These are phyloP conservation scores for Trichosanthes cucumerina DNA, from an alignment of 306 rosid genomes.

Conservation along the genomic window DNA sequence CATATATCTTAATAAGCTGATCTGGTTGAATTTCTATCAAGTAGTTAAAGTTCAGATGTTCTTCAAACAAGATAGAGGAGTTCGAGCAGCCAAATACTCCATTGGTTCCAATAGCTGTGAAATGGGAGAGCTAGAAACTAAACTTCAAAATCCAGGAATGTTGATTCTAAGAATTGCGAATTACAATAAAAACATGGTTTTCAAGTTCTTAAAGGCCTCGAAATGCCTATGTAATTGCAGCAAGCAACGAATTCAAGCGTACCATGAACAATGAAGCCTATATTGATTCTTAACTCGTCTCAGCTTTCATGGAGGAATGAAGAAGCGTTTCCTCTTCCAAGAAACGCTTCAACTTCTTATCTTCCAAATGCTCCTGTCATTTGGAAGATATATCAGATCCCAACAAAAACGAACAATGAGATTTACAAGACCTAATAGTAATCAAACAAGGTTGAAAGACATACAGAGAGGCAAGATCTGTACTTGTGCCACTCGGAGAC, in stretches of 20 bases:
- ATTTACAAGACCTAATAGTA: neutral
- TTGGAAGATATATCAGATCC: neutral
- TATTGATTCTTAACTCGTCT: conserved; percentile 17
- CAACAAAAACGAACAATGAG: neutral
- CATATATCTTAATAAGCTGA: neutral
- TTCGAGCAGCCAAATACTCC: neutral
- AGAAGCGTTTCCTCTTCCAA: conserved; percentile 49
- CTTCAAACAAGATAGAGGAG: neutral
- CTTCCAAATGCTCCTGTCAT: conserved; percentile 60
- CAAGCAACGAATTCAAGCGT: neutral
- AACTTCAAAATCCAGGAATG: neutral
- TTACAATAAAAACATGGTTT: neutral
- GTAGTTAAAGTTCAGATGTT: neutral
- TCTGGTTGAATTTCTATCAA: neutral
- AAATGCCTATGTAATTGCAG: neutral
- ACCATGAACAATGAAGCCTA: conserved; percentile 19
- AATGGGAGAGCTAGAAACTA: neutral
- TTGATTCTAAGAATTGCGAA: neutral
- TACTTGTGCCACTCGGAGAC: conserved; percentile 69
- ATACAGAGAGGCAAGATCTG: conserved; percentile 73
- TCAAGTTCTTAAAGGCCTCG: neutral
- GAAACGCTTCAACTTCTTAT: conserved; percentile 54
- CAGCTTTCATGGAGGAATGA: conserved; percentile 8
- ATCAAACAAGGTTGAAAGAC: conserved; percentile 8
- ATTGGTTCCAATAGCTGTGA: neutral